A percentile compares a stretch with the other conserved stretches of the same genome.
Conservation (phyloP, 805 yeast genomes). For the Suhomyces sp. region DNA sequence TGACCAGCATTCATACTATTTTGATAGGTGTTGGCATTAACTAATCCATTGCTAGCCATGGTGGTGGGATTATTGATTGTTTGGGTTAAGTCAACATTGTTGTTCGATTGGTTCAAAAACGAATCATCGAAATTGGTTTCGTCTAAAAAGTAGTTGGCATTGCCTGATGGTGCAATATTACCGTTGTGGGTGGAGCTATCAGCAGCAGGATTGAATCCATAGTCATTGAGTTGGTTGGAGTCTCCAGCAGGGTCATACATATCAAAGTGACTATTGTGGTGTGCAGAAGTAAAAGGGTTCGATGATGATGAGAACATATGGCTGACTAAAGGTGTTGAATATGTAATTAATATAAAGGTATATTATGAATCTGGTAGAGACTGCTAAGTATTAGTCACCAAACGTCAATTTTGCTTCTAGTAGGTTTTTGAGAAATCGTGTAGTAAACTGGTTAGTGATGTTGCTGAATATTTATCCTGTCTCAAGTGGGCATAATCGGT, state of each 20-base stretch:
- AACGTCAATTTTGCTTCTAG: neutral
- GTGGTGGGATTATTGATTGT: neutral
- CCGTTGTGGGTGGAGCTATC: neutral
- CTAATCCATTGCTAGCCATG: neutral
- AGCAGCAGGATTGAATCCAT: constrained; percentile 5
- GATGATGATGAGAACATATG: constrained; percentile 12
- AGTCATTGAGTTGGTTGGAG: constrained; percentile 12
- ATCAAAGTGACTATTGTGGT: constrained; percentile 11
- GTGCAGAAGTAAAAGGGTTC: constrained; percentile 3
- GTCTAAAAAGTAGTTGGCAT: constrained; percentile 3
- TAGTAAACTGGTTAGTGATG: neutral
- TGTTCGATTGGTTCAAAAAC: neutral
- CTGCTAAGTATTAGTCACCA: neutral
- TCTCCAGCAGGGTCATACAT: constrained; percentile 18
- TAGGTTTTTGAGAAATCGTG: neutral
- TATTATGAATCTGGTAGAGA: neutral
- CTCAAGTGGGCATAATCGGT: neutral
- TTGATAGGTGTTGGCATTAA: neutral
- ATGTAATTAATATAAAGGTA: neutral
- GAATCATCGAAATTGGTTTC: constrained; percentile 7
- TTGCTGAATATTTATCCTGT: neutral
- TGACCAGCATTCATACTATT: constrained; percentile 9
- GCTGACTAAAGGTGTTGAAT: neutral
- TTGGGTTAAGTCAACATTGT: neutral
- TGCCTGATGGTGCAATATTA: neutral